phyloP scores from a whole-genome alignment of 768 basidiomycete species.

The Leccinum ochraceum region DNA sequence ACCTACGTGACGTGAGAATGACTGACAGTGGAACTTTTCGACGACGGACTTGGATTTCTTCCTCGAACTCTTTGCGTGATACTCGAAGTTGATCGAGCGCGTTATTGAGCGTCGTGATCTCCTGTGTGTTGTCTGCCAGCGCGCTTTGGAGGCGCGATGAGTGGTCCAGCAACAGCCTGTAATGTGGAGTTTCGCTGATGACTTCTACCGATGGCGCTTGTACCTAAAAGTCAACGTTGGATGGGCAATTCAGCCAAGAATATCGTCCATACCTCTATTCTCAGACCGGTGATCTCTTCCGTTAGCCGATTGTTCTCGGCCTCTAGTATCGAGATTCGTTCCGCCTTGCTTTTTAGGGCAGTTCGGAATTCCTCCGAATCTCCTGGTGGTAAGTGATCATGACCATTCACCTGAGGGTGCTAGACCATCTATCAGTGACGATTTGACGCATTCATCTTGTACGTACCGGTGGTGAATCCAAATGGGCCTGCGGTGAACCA shows the following conservation, averaged over 20 bases:
- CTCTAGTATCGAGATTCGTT: slow-evolving; percentile 50
- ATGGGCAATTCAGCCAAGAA: neutral
- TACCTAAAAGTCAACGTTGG: slow-evolving; percentile 31
- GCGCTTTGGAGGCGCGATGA: slow-evolving; percentile 48
- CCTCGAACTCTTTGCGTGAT: slow-evolving; percentile 49
- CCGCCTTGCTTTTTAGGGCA: slow-evolving; percentile 32
- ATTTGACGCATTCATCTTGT: slow-evolving; percentile 36
- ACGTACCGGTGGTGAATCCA: slow-evolving; percentile 75
- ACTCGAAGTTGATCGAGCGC: slow-evolving; percentile 42
- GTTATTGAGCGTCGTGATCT: slow-evolving; percentile 43
- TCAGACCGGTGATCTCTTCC: slow-evolving; percentile 45
- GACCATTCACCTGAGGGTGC: slow-evolving; percentile 44
- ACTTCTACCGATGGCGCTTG: slow-evolving; percentile 45
- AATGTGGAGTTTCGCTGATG: slow-evolving; percentile 50
- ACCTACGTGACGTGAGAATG: slow-evolving; percentile 31
- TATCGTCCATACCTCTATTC: slow-evolving; percentile 42
- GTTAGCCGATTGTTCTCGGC: slow-evolving; percentile 46
- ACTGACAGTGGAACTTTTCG: slow-evolving; percentile 10
- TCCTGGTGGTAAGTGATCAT: slow-evolving; percentile 39
- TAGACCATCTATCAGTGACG: slow-evolving; percentile 41
- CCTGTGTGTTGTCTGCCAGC: slow-evolving; percentile 39
- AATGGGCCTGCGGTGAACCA: slow-evolving; percentile 48
- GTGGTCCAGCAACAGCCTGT: slow-evolving; percentile 58
- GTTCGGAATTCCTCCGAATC: slow-evolving; percentile 43
- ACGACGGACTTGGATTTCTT: slow-evolving; percentile 43